Base-by-base conservation (phyloP, 1,284 basidiomycete genomes). In the Cryptococcus sp. region DNA sequence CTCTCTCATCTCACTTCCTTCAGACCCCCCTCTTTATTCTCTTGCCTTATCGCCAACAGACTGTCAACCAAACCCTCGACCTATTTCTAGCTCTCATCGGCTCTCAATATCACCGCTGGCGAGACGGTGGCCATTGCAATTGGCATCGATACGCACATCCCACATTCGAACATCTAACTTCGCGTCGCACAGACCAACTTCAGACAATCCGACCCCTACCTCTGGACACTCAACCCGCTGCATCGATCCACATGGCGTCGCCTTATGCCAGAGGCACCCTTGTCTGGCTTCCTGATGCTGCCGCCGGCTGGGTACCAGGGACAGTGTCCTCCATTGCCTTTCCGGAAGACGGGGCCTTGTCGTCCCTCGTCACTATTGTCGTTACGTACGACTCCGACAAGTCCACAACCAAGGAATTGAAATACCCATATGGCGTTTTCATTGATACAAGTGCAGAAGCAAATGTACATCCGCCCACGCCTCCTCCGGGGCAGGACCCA, bases 211-310 rank as follows among this genome's bases (percentile, higher is more conserved):
- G n/a, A n/a, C n/a, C n/a, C n/a, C n/a, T n/a, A n/a, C n/a, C n/a
- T 33, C 28, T 33, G 28, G 28, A 33, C 28, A 33, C 9, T 9
- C 28, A 33, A 9, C 9, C 5, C 9, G 9, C 28, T 9, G 4
- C 9, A 4, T 4, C 28, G 5, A 9, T 33, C 21, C 12, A 3
- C 15, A 73, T 75, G 73, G 39, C 73, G 53, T 64, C 69, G n/a
- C 56, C 68, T 33, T 78, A 78, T 58, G 50, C 63, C 50, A 78
- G 77, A 63, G 77, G 76, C 11, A 77, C 76, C 9, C 62, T 72
- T 36, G 75, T 78, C 48, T 78, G 77, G 77, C 65, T 78, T 12
- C 75, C 77, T 8, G 75, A 77, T 52, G 53, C 68, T 0, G 47
- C 64, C 13, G 66, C 70, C 11, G 75, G 73, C 43, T 79, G 77